A percentile compares a stretch with the other conserved stretches of the same genome.
phyloP scores from a whole-genome alignment of 2,329 filamentous ascomycete species.

The Fusarium keratoplasticum region DNA sequence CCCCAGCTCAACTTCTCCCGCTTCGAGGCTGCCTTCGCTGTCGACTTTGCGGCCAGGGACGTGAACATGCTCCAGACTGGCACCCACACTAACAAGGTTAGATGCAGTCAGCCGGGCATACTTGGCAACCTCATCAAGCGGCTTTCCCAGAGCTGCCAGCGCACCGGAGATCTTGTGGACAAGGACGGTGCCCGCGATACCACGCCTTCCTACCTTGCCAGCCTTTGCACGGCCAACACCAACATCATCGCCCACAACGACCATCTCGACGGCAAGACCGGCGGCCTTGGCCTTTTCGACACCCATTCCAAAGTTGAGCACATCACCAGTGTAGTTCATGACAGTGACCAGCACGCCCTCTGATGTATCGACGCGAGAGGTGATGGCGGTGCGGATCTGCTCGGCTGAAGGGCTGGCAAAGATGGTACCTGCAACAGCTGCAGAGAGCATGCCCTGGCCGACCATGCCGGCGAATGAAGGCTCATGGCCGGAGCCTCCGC shows the following conservation, averaged over 20 bases:
- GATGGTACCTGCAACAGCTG: slow-evolving; percentile 87
- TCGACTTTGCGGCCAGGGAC: slow-evolving; percentile 80
- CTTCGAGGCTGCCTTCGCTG: slow-evolving; percentile 67
- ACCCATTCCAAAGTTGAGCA: slow-evolving; percentile 93
- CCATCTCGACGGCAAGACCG: slow-evolving; percentile 84
- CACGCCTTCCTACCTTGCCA: slow-evolving; percentile 92
- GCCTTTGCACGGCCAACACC: slow-evolving; percentile 84
- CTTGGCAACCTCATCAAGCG: slow-evolving; percentile 76
- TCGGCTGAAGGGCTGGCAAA: slow-evolving; percentile 85
- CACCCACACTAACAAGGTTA: slow-evolving; percentile 87
- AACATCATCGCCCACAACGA: slow-evolving; percentile 92
- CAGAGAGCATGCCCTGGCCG: slow-evolving; percentile 81
- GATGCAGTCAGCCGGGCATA: slow-evolving; percentile 78
- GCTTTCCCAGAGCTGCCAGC: slow-evolving; percentile 76
- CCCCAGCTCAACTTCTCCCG: slow-evolving; percentile 71
- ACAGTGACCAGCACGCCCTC: slow-evolving; percentile 88
- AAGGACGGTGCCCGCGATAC: slow-evolving; percentile 90
- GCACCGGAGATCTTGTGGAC: slow-evolving; percentile 93
- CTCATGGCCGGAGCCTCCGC: slow-evolving; percentile 91
- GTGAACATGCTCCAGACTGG: slow-evolving; percentile 90
- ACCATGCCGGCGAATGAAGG: slow-evolving; percentile 90
- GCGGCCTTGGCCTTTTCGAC: slow-evolving; percentile 90
- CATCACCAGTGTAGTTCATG: slow-evolving; percentile 94
- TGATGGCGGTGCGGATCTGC: slow-evolving; percentile 83
- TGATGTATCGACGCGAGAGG: slow-evolving; percentile 75